A percentile compares a stretch with the other conserved stretches of the same genome.
These are phyloP conservation scores for Kandelia obovata DNA, from an alignment of 345 rosid genomes.

Conservation along the genomic window DNA sequence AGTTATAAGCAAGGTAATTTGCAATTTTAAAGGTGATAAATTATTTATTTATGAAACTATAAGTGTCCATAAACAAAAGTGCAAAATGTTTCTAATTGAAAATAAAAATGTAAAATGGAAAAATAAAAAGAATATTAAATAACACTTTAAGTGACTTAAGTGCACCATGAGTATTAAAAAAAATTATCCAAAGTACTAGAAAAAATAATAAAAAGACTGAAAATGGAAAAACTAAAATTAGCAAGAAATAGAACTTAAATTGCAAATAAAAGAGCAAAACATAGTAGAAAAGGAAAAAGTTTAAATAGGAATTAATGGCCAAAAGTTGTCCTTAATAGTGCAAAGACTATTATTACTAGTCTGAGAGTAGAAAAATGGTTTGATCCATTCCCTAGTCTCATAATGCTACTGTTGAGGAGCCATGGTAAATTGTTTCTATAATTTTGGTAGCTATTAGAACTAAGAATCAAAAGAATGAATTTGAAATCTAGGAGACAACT, in stretches of 20 bases:
- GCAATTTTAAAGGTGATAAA: too few species aligned
- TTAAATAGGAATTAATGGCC: constrained; percentile 63
- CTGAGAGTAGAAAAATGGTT: constrained; percentile 7
- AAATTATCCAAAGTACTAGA: too few species aligned
- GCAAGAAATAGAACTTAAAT: not conserved
- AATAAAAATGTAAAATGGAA: too few species aligned
- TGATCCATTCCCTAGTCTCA: constrained; percentile 14
- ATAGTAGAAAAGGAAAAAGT: constrained; percentile 85
- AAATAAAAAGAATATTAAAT: too few species aligned
- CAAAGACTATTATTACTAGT: constrained; percentile 1
- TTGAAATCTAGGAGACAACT: not conserved
- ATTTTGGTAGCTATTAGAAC: not conserved
- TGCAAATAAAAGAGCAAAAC: constrained; percentile 21
- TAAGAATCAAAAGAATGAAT: not conserved
- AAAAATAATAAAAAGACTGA: not conserved
- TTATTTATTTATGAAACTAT: too few species aligned
- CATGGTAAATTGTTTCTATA: not conserved
- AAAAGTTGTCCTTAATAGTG: constrained; percentile 33
- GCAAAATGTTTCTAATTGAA: too few species aligned
- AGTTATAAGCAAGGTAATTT: too few species aligned
- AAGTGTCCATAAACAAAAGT: too few species aligned
- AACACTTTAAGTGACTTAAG: too few species aligned
- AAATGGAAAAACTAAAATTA: not conserved
- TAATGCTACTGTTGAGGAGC: constrained; percentile 3
- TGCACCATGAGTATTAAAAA: too few species aligned